These are phyloP conservation scores for Cotoneaster glaucophyllus DNA, from an alignment of 306 rosid species.

Conservation along the genomic window DNA sequence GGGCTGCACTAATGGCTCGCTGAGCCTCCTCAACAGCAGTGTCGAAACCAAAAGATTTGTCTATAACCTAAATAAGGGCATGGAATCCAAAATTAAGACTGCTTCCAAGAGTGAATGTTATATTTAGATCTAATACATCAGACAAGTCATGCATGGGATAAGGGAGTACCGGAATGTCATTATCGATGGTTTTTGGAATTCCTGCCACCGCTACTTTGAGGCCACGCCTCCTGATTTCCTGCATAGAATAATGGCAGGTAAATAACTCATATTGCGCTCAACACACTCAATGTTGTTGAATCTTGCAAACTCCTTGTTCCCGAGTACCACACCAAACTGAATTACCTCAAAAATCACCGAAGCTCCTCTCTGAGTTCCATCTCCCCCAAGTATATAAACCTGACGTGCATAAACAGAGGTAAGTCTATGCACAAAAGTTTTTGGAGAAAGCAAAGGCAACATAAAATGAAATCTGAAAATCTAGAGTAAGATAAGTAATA, in stretches of 20 bases:
- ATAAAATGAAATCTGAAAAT: not conserved
- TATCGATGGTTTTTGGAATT: constrained; percentile 54
- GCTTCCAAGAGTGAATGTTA: not conserved
- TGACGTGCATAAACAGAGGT: not conserved
- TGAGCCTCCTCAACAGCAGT: constrained; percentile 65
- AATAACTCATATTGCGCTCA: not conserved
- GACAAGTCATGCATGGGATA: not conserved
- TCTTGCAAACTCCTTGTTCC: not conserved
- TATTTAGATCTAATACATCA: not conserved
- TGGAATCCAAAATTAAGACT: not conserved
- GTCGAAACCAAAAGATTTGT: constrained; percentile 57
- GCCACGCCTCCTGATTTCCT: constrained; percentile 54
- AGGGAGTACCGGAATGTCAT: constrained; percentile 42
- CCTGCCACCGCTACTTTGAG: constrained; percentile 54
- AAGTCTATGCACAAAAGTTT: not conserved
- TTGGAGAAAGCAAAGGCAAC: not conserved
- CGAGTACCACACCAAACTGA: not conserved
- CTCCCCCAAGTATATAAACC: constrained; percentile 49
- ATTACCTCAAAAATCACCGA: constrained; percentile 42
- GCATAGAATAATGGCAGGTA: not conserved
- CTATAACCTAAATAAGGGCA: constrained; percentile 37
- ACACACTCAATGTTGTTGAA: not conserved
- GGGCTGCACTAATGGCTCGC: constrained; percentile 60
- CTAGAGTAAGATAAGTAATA: not conserved
- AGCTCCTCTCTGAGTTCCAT: constrained; percentile 54